Base-by-base conservation (phyloP, 2,329 filamentous ascomycete genomes). In the Grosmannia clavigera region DNA sequence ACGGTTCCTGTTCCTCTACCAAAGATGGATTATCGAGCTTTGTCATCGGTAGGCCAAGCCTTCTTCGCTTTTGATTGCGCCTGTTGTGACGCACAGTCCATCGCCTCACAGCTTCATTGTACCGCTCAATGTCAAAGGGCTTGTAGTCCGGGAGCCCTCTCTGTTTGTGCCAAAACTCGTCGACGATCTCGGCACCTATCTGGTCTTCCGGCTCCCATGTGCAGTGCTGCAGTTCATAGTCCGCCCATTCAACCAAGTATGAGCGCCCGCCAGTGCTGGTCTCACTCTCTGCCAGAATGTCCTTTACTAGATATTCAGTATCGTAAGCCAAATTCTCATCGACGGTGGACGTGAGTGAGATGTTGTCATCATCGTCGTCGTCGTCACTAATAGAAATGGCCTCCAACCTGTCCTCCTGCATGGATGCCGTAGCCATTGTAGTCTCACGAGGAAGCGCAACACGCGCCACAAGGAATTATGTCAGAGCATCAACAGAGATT, bases 221-320 rank as follows among this genome's bases (percentile, higher is more conserved):
- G 60, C 77, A 76, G 61, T 79, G 70, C n/a, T 81, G 69, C 5
- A 83, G 63, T 1, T 76, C 73, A 66, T 85, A 91, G 2, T 74
- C 78, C 31, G 75, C 73, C 87, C 86, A 90, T 61, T 81, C 78
- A 27, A 88, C 78, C 1, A 90, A 76, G 67, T 83, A 90, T 29
- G 73, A 65, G 33, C 66, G 70, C 19, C 68, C 66, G 5, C 70
- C 71, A 5, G 72, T 64, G 4, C 67, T 59, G 10, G 69, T 62
- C 1, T 65, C 63, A 16, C 71, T 71, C 65, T 84, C 77, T 0
- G 75, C 74, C 22, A 83, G 69, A 40, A 87, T 75, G 19, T 71
- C 70, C 52, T 85, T 79, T 7, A 86, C 78, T 3, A 74, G 71
- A 66, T 79, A 85, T 62, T 81, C 78, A 16, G 74, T 70, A 31